Conservation (phyloP, 805 yeast genomes). For the Monosporozyma yasuniensis region DNA sequence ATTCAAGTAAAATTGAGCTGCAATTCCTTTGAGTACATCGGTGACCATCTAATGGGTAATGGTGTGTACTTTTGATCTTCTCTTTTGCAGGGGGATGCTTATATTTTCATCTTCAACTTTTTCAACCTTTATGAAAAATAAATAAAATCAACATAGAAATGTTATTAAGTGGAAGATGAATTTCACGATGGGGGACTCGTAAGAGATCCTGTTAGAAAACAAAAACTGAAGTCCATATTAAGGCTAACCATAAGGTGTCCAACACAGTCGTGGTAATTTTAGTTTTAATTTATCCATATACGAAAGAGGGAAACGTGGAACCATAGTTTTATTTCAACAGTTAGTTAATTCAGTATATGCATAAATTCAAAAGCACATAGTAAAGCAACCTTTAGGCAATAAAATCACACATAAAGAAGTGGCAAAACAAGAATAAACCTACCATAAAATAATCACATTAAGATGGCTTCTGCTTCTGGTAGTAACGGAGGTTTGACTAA, state of each 20-base stretch:
- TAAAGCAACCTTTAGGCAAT: too few relatives aligned
- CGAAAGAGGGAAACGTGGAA: neutral
- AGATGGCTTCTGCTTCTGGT: neutral
- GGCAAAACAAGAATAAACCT: neutral
- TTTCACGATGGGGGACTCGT: neutral
- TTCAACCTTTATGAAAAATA: neutral
- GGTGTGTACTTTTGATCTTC: too few relatives aligned
- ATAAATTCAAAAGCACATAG: too few relatives aligned
- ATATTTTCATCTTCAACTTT: neutral
- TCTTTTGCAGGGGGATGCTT: too few relatives aligned
- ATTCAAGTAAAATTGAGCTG: neutral
- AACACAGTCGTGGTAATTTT: neutral
- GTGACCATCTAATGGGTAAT: too few relatives aligned
- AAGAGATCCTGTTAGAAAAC: neutral
- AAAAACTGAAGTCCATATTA: neutral
- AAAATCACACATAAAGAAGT: neutral
- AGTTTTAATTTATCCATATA: neutral
- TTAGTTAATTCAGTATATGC: neutral
- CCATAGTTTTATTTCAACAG: neutral
- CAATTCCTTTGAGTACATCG: too few relatives aligned
- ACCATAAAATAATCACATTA: neutral
- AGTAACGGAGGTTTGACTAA: conserved; percentile 21
- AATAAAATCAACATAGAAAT: neutral
- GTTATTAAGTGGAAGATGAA: neutral
- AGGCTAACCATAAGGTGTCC: neutral